Conservation (phyloP, 306 rosid genomes). For the Cucumis melo region DNA sequence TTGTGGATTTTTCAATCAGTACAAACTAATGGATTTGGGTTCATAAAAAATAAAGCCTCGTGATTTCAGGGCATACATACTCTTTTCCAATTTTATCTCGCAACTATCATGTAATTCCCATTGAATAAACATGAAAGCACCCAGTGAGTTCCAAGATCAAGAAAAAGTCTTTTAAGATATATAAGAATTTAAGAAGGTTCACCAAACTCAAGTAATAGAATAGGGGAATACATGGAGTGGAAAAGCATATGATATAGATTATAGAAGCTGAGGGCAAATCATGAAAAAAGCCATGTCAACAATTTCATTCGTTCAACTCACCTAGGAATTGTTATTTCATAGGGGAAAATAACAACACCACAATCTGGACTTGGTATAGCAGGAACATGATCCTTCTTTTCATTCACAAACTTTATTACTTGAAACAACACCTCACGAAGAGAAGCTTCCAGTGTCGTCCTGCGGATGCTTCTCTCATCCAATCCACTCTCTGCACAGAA, state of each 20-base stretch:
- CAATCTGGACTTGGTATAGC: slow-evolving; percentile 70
- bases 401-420: slow-evolving; percentile 84
- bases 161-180: not conserved
- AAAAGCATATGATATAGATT: not conserved
- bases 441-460: slow-evolving; percentile 69
- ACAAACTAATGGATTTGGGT: not conserved
- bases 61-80: not conserved
- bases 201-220: not conserved
- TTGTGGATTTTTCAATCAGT: not conserved
- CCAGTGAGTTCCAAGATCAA: not conserved
- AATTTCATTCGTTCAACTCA: slow-evolving; percentile 14
- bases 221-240: not conserved
- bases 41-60: not conserved
- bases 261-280: not conserved
- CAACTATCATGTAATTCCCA: not conserved
- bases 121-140: not conserved
- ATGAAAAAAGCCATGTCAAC: not conserved
- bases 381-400: slow-evolving; percentile 95
- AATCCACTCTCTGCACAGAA: slow-evolving; percentile 38
- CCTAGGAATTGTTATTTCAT: slow-evolving; percentile 86
- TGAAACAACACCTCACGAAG: slow-evolving; percentile 87
- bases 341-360: slow-evolving; percentile 63
- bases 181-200: not conserved
- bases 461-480: slow-evolving; percentile 68
- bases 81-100: not conserved